Base-by-base conservation (phyloP, 176 grass and related monocot species). In the Poa annua region DNA sequence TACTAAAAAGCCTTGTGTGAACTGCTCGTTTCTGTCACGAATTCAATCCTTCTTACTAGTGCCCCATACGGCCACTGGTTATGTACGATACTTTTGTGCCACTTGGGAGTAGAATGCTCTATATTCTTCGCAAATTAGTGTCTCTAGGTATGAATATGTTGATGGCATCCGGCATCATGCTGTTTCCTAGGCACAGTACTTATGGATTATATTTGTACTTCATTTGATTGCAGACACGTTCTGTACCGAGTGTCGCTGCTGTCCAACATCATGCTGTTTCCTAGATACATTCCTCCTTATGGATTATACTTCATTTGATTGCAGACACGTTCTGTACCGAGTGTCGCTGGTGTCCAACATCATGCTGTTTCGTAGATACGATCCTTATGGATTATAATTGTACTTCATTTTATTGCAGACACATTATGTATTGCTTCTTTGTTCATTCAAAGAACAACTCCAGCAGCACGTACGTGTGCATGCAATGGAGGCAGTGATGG, bases 401-500 rank as follows among this genome's bases (percentile, higher is more conserved):
- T 19, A 2, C 33, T 34, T 5, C 50, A 32, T 62, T 86, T 83
- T 21, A 76, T 78, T 86, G 54, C 78, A 99, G 97, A 93, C 97
- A 16, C 97, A 99, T 69, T 99, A 99, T 48, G 89, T 93, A 12
- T 86, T 99, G 81, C 87, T 99, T 71, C 89, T 99, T 50, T 93
- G 93, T 65, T 99, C 93, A 57, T 99, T 99, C 81, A 99, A 99
- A 77, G 97, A 99, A 59, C 97, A 99, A 80, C 91, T 99, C 24
- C 97, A 99, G 68, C 97, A 99, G 78, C 97, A 99, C 78, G 97
- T 99, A 21, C 91, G 97, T 67, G 97, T 99, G 87, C 97, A 99
- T 87, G 97, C 97, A 86, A 99, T 99, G 97, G 97, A 99, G 85
- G 97, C 97, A 16, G 97, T 99, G 77, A 96, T 99, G 93, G 97